Percentiles rank a stretch among this genome's conserved stretches.
These are phyloP conservation scores for Vitis cinerea DNA, from an alignment of 164 flowering plant genomes.

Conservation along the genomic window DNA sequence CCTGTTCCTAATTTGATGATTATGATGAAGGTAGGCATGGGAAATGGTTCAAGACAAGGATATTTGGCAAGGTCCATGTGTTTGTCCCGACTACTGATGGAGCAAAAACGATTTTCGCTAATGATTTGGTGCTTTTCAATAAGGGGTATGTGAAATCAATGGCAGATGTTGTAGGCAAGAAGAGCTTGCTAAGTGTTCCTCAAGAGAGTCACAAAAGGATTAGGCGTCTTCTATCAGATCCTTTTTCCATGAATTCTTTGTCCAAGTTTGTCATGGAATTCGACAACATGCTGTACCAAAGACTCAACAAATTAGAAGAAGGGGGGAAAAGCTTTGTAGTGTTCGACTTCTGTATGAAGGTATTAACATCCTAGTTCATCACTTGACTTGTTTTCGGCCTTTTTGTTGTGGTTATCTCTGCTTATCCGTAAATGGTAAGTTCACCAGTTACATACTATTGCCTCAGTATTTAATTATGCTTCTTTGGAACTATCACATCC, in stretches of 20 bases:
- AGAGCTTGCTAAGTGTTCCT: conserved; percentile 35
- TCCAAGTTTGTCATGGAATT: conserved; percentile 25
- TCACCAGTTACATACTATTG: no score
- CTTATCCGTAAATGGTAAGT: no score
- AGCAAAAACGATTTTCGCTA: conserved; percentile 28
- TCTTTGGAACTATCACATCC: no score
- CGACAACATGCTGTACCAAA: conserved; percentile 28
- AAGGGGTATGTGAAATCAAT: conserved; percentile 44
- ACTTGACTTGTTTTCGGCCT: no score
- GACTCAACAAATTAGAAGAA: conserved; percentile 26
- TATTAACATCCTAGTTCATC: neutral
- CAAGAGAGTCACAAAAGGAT: conserved; percentile 40
- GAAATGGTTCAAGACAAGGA: conserved; percentile 43
- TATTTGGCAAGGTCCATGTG: conserved; percentile 41
- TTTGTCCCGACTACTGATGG: conserved; percentile 41
- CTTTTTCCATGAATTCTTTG: conserved; percentile 43
- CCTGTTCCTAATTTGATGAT: neutral
- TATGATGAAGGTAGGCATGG: conserved; percentile 29
- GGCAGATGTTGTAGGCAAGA: conserved; percentile 40
- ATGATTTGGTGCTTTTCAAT: conserved; percentile 42
- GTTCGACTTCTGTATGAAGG: conserved; percentile 50
- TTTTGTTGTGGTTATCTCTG: no score
- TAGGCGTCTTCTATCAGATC: conserved; percentile 40
- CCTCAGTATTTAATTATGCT: no score
- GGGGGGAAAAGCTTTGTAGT: conserved; percentile 37